A percentile compares a stretch with the other conserved stretches of the same genome.
phyloP scores from a whole-genome alignment of 805 yeast genomes.

The Metschnikowia noctiluminum region DNA sequence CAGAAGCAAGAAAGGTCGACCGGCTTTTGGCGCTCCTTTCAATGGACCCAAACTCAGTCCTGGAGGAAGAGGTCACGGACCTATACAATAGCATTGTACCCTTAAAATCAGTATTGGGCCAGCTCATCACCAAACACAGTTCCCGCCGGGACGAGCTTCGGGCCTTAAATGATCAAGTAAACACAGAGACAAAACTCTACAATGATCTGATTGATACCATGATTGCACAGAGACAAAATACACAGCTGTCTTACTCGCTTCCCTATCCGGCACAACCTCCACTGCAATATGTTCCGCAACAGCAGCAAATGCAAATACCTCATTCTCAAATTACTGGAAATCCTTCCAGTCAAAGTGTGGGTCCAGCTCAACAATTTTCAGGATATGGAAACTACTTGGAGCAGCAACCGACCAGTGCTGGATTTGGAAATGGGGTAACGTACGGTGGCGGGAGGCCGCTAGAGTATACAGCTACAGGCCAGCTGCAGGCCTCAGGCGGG shows the following conservation, averaged over 20 bases:
- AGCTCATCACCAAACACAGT: slow-evolving; percentile 73
- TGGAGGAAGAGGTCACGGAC: slow-evolving; percentile 66
- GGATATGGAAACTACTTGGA: slow-evolving; percentile 4
- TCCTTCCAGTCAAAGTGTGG: neutral
- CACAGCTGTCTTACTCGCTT: neutral
- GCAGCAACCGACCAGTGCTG: slow-evolving; percentile 38
- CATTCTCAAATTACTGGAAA: neutral
- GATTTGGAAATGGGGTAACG: slow-evolving; percentile 34
- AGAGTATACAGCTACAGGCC: neutral
- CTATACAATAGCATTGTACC: slow-evolving; percentile 71
- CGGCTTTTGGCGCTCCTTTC: slow-evolving; percentile 56
- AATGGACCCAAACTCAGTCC: slow-evolving; percentile 30
- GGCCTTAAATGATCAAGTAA: slow-evolving; percentile 66
- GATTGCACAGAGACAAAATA: slow-evolving; percentile 8
- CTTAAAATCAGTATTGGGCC: slow-evolving; percentile 70
- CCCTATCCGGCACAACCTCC: slow-evolving; percentile 8
- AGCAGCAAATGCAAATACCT: neutral
- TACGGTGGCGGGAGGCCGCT: neutral
- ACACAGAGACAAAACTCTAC: slow-evolving; percentile 64
- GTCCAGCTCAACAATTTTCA: neutral
- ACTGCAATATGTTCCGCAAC: neutral
- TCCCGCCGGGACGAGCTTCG: slow-evolving; percentile 74
- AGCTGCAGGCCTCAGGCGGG: neutral
- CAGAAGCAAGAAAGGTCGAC: slow-evolving; percentile 59
- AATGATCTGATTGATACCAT: slow-evolving; percentile 59